phyloP scores from a whole-genome alignment of 2,329 filamentous ascomycete species.

The Botrytis squamosa region DNA sequence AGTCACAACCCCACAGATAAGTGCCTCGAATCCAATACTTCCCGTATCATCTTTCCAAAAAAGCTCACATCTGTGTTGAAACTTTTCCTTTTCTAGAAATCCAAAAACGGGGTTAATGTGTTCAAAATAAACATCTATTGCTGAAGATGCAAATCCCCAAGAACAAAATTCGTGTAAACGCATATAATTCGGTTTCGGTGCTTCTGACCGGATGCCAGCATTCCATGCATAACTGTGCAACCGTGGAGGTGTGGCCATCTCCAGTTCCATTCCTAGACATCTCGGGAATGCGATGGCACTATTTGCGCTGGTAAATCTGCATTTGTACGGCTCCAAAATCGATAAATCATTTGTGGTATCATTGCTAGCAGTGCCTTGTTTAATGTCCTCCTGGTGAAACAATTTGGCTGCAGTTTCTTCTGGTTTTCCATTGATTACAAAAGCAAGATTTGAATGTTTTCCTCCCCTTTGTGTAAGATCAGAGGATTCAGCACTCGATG shows the following conservation, averaged over 20 bases:
- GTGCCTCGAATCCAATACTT: slow-evolving; percentile 39
- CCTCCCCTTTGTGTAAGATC: background rate
- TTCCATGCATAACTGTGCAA: slow-evolving; percentile 43
- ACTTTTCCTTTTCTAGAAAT: slow-evolving; percentile 36
- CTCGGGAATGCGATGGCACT: slow-evolving; percentile 40
- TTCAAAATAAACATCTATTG: slow-evolving; percentile 37
- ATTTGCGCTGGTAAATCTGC: slow-evolving; percentile 33
- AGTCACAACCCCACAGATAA: slow-evolving; percentile 39
- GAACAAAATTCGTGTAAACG: slow-evolving; percentile 15
- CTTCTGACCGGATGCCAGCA: slow-evolving; percentile 35
- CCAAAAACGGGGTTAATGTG: slow-evolving; percentile 40
- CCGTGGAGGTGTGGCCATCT: slow-evolving; percentile 39
- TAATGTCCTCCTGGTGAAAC: background rate
- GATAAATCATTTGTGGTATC: slow-evolving; percentile 9
- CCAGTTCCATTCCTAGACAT: slow-evolving; percentile 38
- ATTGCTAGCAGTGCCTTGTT: slow-evolving; percentile 16
- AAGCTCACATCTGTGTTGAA: slow-evolving; percentile 32
- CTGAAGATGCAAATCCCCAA: slow-evolving; percentile 28
- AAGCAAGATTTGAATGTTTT: background rate
- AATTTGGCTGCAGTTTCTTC: background rate
- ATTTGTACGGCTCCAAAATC: slow-evolving; percentile 20
- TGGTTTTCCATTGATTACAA: background rate
- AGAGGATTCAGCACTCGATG: background rate
- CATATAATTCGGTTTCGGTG: slow-evolving; percentile 22
- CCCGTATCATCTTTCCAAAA: slow-evolving; percentile 38